Conservation (phyloP, 192 early-diverging fungal species). For the Entomortierella lignicola region DNA sequence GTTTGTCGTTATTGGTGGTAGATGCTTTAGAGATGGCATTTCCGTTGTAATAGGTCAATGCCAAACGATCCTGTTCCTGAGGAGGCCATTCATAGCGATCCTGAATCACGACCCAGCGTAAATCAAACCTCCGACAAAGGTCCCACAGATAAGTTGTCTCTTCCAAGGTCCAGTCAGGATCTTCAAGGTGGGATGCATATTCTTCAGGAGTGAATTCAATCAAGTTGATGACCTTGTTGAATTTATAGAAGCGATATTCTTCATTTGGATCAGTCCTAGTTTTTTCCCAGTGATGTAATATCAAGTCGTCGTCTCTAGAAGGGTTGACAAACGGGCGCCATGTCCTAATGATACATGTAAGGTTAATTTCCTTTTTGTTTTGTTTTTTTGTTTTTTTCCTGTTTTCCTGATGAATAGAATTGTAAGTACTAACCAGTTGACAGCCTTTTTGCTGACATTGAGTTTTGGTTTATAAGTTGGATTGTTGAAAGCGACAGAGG, state of each 20-base stretch:
- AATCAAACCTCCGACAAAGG: slow-evolving; percentile 79
- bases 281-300: slow-evolving; percentile 84
- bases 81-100: slow-evolving; percentile 82
- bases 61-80: slow-evolving; percentile 44
- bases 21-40: not conserved
- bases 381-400: too few relatives aligned
- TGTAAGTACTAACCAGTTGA: slow-evolving; percentile 70
- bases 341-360: slow-evolving; percentile 56
- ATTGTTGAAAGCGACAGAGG: slow-evolving; percentile 72
- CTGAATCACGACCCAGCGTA: slow-evolving; percentile 85
- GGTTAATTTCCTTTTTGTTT: not conserved
- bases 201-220: slow-evolving; percentile 85
- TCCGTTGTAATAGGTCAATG: slow-evolving; percentile 28
- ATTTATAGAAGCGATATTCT: slow-evolving; percentile 83
- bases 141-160: slow-evolving; percentile 89
- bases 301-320: slow-evolving; percentile 78
- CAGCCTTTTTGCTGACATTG: slow-evolving; percentile 72
- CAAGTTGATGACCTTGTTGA: slow-evolving; percentile 78
- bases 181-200: slow-evolving; percentile 80
- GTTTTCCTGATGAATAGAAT: not conserved
- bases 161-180: slow-evolving; percentile 81
- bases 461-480: slow-evolving; percentile 77
- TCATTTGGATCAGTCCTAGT: slow-evolving; percentile 66
- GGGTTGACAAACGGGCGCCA: slow-evolving; percentile 80
- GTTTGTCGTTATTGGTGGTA: not conserved